phyloP scores from a whole-genome alignment of 257 asterid species.

The Schizonepeta tenuifolia region DNA sequence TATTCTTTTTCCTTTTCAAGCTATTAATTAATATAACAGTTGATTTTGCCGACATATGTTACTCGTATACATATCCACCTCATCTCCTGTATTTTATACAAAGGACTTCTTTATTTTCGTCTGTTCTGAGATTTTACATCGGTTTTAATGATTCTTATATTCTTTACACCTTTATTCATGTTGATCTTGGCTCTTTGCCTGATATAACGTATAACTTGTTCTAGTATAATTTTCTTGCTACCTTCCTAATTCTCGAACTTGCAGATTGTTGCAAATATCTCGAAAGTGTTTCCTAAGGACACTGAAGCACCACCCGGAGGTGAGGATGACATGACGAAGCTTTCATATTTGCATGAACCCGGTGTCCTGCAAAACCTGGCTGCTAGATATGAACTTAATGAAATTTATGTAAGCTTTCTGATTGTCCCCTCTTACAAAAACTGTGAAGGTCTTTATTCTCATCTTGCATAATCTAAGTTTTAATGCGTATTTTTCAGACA shows the following conservation, averaged over 20 bases:
- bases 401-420: slow-evolving; percentile 70
- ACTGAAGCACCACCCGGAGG: slow-evolving; percentile 91
- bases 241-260: slow-evolving; percentile 19
- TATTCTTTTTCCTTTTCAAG: not conserved
- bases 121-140: not conserved
- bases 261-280: slow-evolving; percentile 70
- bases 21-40: not conserved
- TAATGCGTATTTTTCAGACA: slow-evolving; percentile 59
- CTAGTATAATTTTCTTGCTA: not conserved
- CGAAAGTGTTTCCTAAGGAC: slow-evolving; percentile 83
- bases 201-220: slow-evolving; percentile 1
- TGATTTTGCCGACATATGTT: not conserved
- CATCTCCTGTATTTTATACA: not conserved
- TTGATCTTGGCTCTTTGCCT: slow-evolving; percentile 13
- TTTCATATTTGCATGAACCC: slow-evolving; percentile 90
- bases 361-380: slow-evolving; percentile 90
- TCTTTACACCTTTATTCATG: not conserved
- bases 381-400: slow-evolving; percentile 89
- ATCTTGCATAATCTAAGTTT: slow-evolving; percentile 13
- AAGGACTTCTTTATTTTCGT: not conserved
- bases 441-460: not conserved
- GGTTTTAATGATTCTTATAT: not conserved
- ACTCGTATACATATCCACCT: too few relatives aligned
- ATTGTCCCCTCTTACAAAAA: slow-evolving; percentile 26
- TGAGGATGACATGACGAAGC: slow-evolving; percentile 97